phyloP scores from a whole-genome alignment of 495 filamentous ascomycete genomes.

The Alectoria sarmentosa region DNA sequence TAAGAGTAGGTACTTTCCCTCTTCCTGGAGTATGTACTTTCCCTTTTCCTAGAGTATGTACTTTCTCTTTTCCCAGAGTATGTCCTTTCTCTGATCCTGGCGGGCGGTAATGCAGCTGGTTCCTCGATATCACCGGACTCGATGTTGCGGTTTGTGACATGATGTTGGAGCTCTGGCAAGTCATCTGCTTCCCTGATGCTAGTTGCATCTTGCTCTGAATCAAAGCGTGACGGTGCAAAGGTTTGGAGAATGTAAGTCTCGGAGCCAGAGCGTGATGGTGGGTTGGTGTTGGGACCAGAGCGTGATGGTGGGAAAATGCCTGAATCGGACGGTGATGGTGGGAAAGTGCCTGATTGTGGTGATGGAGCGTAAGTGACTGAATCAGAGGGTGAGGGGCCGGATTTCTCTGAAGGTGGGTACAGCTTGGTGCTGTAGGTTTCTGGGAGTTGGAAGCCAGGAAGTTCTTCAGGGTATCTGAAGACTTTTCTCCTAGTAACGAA shows the following conservation, averaged over 20 bases:
- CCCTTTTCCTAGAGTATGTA: conserved; percentile 30
- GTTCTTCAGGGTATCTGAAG: conserved; percentile 50
- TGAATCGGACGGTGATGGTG: no score
- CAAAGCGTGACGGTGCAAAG: conserved; percentile 7
- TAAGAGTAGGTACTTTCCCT: conserved; percentile 32
- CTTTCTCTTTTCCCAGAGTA: conserved; percentile 28
- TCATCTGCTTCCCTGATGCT: conserved; percentile 16
- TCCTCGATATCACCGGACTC: conserved; percentile 19
- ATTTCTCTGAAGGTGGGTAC: conserved; percentile 21
- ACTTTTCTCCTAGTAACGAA: conserved; percentile 41
- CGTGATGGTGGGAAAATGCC: no score
- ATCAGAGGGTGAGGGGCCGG: conserved; percentile 6
- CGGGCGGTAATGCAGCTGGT: conserved; percentile 24
- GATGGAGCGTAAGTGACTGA: no score
- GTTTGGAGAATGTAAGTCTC: no score
- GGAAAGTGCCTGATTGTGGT: no score
- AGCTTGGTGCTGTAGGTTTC: conserved; percentile 37
- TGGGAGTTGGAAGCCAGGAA: conserved; percentile 43
- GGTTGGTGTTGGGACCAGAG: no score
- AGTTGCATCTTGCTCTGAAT: conserved; percentile 18
- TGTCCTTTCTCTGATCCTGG: conserved; percentile 32
- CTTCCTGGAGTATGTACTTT: conserved; percentile 31
- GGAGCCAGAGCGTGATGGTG: no score
- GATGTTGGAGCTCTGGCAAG: conserved; percentile 19
- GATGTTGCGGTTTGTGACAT: conserved; percentile 16